Conservation (phyloP, 768 basidiomycete species). For the Lactarius deliciosus region DNA sequence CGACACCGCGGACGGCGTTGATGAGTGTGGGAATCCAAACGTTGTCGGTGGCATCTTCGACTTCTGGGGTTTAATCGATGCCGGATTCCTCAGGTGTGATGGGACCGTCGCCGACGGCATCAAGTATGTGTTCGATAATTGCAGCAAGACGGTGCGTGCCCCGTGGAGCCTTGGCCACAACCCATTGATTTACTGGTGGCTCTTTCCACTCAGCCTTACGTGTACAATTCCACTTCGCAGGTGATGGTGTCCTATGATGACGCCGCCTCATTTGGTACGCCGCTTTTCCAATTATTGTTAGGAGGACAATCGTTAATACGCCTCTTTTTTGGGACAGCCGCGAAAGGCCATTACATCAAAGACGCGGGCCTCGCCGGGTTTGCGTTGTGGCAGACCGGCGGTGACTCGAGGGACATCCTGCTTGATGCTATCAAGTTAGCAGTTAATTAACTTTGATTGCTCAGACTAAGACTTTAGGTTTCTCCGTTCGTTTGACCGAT, state of each 20-base stretch:
- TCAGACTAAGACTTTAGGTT: not conserved
- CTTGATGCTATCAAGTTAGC: constrained; percentile 35
- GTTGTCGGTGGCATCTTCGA: constrained; percentile 22
- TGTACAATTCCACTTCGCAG: constrained; percentile 55
- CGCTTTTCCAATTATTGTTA: too few species aligned
- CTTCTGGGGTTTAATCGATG: constrained; percentile 26
- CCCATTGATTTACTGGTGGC: not conserved
- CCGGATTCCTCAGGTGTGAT: constrained; percentile 13
- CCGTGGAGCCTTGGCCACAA: constrained; percentile 7
- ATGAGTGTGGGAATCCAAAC: constrained; percentile 39
- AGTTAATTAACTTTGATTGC: too few species aligned
- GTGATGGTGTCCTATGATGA: constrained; percentile 69
- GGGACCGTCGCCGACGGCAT: constrained; percentile 41
- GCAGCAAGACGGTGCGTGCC: constrained; percentile 67
- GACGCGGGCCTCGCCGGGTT: constrained; percentile 39
- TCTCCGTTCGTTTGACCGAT: too few species aligned
- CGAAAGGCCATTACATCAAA: constrained; percentile 45
- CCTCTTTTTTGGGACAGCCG: constrained; percentile 30
- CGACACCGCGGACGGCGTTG: constrained; percentile 30
- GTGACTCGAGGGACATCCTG: constrained; percentile 42
- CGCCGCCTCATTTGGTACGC: constrained; percentile 48
- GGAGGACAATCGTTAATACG: not conserved
- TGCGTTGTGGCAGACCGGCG: constrained; percentile 45
- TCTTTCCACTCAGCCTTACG: constrained; percentile 53
- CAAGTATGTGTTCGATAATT: constrained; percentile 55